A percentile compares a stretch with the other conserved stretches of the same genome.
These are phyloP conservation scores for Annulohypoxylon moriforme DNA, from an alignment of 495 filamentous ascomycete species.

Conservation along the genomic window DNA sequence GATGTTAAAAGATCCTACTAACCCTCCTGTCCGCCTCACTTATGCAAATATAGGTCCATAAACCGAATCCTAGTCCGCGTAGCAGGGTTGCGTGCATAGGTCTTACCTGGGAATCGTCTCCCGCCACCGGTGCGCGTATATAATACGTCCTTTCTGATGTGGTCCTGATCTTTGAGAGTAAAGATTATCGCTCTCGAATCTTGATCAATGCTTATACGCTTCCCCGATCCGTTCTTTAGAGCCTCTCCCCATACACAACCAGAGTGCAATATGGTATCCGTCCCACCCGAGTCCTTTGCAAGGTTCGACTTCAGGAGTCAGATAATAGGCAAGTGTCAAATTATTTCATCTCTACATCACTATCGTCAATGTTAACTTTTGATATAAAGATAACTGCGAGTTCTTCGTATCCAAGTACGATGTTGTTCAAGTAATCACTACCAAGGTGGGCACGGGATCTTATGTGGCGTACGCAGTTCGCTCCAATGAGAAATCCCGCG, in stretches of 20 bases:
- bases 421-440: conserved; percentile 48
- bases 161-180: conserved; percentile 3
- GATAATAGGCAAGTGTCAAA: conserved; percentile 38
- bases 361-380: conserved; percentile 2
- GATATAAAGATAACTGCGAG: conserved; percentile 52
- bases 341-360: background rate
- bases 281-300: background rate
- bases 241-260: conserved; percentile 7
- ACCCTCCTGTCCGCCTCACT: conserved; percentile 35
- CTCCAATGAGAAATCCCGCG: conserved; percentile 44
- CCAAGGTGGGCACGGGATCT: conserved; percentile 46
- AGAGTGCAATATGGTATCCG: conserved; percentile 23
- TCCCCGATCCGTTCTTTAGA: conserved; percentile 16
- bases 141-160: conserved; percentile 29
- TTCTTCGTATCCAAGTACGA: conserved; percentile 50
- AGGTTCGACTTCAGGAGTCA: conserved; percentile 37
- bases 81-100: conserved; percentile 26
- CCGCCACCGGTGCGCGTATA: conserved; percentile 27
- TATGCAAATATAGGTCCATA: conserved; percentile 19
- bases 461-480: conserved; percentile 52
- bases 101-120: conserved; percentile 16
- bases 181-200: conserved; percentile 26
- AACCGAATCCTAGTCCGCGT: conserved; percentile 21
- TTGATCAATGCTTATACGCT: conserved; percentile 36
- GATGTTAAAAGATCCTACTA: conserved; percentile 15